These are phyloP conservation scores for Xylariaceae sp. DNA, from an alignment of 2,329 filamentous ascomycete genomes.

Conservation along the genomic window DNA sequence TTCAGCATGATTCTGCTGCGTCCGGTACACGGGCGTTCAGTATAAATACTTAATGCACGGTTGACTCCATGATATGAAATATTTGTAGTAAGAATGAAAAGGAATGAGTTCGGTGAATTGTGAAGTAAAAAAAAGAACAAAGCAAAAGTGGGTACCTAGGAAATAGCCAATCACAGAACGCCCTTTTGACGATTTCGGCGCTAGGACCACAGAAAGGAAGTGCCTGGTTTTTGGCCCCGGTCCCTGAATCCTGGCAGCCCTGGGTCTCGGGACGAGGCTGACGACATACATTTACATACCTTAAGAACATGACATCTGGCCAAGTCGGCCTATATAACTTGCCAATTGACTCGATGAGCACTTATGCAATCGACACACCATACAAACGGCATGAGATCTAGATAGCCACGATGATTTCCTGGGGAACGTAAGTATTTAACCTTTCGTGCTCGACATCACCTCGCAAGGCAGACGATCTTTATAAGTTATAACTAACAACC, in stretches of 20 bases:
- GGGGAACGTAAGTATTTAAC: constrained; percentile 46
- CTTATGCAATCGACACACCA: neutral
- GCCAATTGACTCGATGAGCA: neutral
- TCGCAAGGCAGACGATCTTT: neutral
- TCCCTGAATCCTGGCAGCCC: neutral
- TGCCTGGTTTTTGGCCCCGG: neutral
- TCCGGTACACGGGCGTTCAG: neutral
- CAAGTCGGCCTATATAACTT: constrained; percentile 10
- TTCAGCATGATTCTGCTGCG: neutral
- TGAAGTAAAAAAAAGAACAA: neutral
- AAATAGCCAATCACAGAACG: neutral
- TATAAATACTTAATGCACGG: neutral
- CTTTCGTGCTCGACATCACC: constrained; percentile 30
- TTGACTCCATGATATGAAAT: neutral
- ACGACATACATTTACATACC: neutral
- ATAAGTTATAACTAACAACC: constrained; percentile 8
- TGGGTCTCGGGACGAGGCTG: neutral
- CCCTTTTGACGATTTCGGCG: neutral
- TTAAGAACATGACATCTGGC: constrained; percentile 4
- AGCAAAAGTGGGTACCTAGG: neutral
- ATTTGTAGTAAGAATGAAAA: neutral
- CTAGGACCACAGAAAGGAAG: neutral
- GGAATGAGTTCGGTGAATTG: neutral
- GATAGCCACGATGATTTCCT: constrained; percentile 43
- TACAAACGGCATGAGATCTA: constrained; percentile 14